Conservation (phyloP, 345 rosid species). For the Rhodomyrtus tomentosa region DNA sequence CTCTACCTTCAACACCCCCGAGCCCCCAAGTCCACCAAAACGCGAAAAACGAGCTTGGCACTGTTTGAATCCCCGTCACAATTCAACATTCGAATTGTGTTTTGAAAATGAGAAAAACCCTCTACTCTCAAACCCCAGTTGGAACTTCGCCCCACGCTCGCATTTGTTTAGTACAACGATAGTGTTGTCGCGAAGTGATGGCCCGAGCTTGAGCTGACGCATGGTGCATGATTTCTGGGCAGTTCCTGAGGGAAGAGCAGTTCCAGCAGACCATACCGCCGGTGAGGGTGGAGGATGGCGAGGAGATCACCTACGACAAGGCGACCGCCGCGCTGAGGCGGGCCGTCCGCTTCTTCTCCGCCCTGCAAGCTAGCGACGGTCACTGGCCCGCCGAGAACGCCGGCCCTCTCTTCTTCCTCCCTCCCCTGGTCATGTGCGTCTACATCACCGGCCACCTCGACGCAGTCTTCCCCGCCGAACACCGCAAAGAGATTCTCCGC, state of each 20-base stretch:
- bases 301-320: constrained; percentile 14
- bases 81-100: background rate
- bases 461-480: constrained; percentile 13
- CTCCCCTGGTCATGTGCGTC: constrained; percentile 20
- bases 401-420: constrained; percentile 23
- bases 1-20: background rate
- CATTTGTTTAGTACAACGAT: background rate
- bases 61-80: background rate
- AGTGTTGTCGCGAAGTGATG: background rate
- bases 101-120: background rate
- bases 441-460: constrained; percentile 27
- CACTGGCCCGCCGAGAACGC: constrained; percentile 35
- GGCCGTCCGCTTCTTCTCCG: constrained; percentile 21
- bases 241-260: constrained; percentile 18
- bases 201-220: background rate
- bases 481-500: constrained; percentile 24
- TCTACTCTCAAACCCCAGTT: background rate
- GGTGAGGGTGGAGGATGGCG: constrained; percentile 15
- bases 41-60: background rate
- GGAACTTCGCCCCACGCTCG: background rate
- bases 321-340: constrained; percentile 10
- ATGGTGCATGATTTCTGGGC: background rate
- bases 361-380: constrained; percentile 25
- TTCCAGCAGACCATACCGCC: constrained; percentile 16
- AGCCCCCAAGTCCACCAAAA: background rate